These are phyloP conservation scores for Trichophyton schoenleinii DNA, from an alignment of 2,329 filamentous ascomycete species.

Conservation along the genomic window DNA sequence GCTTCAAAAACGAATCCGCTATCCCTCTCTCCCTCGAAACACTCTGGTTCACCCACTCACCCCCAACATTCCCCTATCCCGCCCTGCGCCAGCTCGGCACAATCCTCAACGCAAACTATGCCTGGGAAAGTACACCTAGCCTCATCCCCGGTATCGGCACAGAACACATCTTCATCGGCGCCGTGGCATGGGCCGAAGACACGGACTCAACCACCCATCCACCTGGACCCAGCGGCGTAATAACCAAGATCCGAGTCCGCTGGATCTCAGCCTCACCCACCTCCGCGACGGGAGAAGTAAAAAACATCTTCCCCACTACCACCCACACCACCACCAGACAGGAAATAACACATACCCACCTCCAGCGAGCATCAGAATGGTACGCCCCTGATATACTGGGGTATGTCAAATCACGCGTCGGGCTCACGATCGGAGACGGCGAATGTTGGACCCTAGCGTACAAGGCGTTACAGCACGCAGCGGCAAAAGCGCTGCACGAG, in stretches of 20 bases:
- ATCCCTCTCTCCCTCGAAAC: constrained; percentile 21
- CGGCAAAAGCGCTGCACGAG: constrained; percentile 11
- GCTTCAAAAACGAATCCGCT: neutral
- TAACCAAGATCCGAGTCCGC: constrained; percentile 24
- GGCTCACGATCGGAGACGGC: constrained; percentile 25
- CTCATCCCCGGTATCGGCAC: constrained; percentile 7
- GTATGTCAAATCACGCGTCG: constrained; percentile 21
- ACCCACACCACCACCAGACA: too few relatives aligned
- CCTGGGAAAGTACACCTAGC: constrained; percentile 12
- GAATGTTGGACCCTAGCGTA: constrained; percentile 30
- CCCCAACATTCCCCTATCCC: constrained; percentile 16
- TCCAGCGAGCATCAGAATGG: constrained; percentile 15
- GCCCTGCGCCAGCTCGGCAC: constrained; percentile 9
- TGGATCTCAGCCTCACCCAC: constrained; percentile 25
- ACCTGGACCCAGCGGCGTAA: neutral
- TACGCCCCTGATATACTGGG: constrained; percentile 22
- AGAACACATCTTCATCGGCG: constrained; percentile 18
- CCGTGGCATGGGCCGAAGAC: constrained; percentile 21
- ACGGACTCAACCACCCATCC: constrained; percentile 10
- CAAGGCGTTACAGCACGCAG: constrained; percentile 20
- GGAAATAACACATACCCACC: constrained; percentile 12
- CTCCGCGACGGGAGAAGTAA: constrained; percentile 23
- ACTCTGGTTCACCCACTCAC: constrained; percentile 21
- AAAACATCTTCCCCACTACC: constrained; percentile 7
- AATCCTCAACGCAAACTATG: constrained; percentile 10